Evolutionary conservation across 495 filamentous ascomycete species (phyloP).

Genomic region (Aspergillus sparsus): DNA sequence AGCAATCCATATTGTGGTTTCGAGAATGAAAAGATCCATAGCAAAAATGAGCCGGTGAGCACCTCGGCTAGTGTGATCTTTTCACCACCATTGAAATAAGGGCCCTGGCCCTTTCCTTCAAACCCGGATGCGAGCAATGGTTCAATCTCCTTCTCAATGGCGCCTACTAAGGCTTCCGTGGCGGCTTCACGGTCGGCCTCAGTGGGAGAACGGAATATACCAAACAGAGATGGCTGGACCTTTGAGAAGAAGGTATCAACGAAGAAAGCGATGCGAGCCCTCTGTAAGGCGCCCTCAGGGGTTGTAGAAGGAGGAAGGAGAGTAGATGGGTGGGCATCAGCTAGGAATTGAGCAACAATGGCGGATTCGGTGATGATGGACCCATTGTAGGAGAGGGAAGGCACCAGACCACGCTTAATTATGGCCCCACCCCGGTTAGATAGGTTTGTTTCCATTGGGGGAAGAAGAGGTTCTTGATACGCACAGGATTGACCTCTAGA

Average conservation of each 20-base stretch:
- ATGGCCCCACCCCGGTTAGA: neutral
- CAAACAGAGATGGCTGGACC: slow-evolving; percentile 49
- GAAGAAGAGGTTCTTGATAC: neutral
- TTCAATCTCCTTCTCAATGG: slow-evolving; percentile 72
- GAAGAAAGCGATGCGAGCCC: slow-evolving; percentile 76
- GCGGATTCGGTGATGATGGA: slow-evolving; percentile 72
- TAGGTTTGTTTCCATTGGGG: neutral
- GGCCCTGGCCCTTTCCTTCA: slow-evolving; percentile 52
- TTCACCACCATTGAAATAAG: slow-evolving; percentile 80
- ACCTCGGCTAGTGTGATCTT: slow-evolving; percentile 80
- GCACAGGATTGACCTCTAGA: slow-evolving; percentile 77
- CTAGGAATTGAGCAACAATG: slow-evolving; percentile 77
- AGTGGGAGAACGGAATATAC: slow-evolving; percentile 39
- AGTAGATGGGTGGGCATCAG: slow-evolving; percentile 55
- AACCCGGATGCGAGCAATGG: slow-evolving; percentile 52
- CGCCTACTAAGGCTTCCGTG: slow-evolving; percentile 43
- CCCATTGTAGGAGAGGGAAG: slow-evolving; percentile 67
- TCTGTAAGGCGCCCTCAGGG: slow-evolving; percentile 49
- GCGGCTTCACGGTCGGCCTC: slow-evolving; percentile 41
- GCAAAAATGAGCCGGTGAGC: slow-evolving; percentile 66
- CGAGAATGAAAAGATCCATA: slow-evolving; percentile 55
- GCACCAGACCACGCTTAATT: slow-evolving; percentile 70
- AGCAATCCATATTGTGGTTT: slow-evolving; percentile 54
- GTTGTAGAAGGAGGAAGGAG: slow-evolving; percentile 42
- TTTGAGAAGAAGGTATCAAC: slow-evolving; percentile 73